Evolutionary conservation across 2,329 filamentous ascomycete genomes (phyloP).

Genomic region (Claviceps cyperi): DNA sequence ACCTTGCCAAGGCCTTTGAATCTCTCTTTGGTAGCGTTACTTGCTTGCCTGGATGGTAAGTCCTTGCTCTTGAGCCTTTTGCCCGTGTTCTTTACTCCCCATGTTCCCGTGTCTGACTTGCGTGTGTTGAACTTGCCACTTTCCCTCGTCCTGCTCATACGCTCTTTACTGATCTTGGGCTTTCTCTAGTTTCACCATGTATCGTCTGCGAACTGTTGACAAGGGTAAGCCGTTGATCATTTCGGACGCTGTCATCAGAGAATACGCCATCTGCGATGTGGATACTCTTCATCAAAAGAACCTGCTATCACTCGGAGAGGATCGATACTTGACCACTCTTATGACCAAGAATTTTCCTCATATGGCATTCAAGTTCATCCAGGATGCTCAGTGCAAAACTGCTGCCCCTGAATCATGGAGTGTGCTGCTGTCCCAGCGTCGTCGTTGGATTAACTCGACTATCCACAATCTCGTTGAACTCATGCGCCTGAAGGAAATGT

Average conservation of each 20-base stretch:
- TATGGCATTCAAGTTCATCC: conserved; percentile 93
- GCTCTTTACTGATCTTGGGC: conserved; percentile 20
- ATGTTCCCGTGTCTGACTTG: background rate
- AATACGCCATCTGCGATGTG: conserved; percentile 78
- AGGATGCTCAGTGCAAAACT: conserved; percentile 84
- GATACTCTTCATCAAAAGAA: conserved; percentile 98
- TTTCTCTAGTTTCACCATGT: conserved; percentile 85
- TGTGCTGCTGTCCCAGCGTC: conserved; percentile 89
- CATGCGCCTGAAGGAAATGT: conserved; percentile 81
- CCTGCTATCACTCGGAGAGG: conserved; percentile 80
- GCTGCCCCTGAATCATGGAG: conserved; percentile 90
- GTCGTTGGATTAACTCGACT: conserved; percentile 98
- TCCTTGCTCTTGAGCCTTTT: conserved; percentile 23
- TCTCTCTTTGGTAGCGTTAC: conserved; percentile 96
- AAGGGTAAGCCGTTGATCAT: conserved; percentile 92
- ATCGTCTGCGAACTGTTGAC: conserved; percentile 84
- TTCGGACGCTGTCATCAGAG: conserved; percentile 69
- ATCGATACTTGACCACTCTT: conserved; percentile 90
- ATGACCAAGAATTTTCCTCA: conserved; percentile 96
- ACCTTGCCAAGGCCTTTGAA: conserved; percentile 92
- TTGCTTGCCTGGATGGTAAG: conserved; percentile 93
- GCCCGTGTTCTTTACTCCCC: background rate
- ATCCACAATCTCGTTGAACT: conserved; percentile 92
- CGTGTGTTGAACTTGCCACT: background rate
- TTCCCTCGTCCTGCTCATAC: background rate